Evolutionary conservation across 495 filamentous ascomycete genomes (phyloP).

Genomic region (Podospora pseudocomata): DNA sequence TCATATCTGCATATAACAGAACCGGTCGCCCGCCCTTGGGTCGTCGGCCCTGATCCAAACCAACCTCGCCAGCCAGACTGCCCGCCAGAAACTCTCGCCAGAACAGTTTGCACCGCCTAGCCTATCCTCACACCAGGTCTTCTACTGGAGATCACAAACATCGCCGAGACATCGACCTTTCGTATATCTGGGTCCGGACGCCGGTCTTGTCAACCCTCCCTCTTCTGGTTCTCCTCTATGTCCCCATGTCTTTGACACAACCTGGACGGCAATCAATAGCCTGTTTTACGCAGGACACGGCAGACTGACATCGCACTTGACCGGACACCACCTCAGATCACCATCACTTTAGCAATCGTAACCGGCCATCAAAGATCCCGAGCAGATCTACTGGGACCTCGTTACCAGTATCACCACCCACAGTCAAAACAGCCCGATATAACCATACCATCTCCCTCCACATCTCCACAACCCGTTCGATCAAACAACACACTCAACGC

Average conservation of each 20-base stretch:
- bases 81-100: conserved; percentile 3
- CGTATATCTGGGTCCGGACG: conserved; percentile 19
- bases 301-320: conserved; percentile 35
- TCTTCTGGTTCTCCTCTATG: conserved; percentile 23
- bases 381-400: conserved; percentile 17
- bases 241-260: conserved; percentile 44
- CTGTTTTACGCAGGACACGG: conserved; percentile 41
- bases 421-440: background rate
- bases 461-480: background rate
- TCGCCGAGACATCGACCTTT: background rate
- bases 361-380: conserved; percentile 24
- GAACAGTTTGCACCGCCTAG: conserved; percentile 12
- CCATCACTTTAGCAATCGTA: conserved; percentile 32
- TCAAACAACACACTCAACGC: conserved; percentile 15
- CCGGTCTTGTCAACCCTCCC: conserved; percentile 10
- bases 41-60: conserved; percentile 15
- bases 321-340: conserved; percentile 22
- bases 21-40: conserved; percentile 17
- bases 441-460: conserved; percentile 4
- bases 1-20: conserved; percentile 12
- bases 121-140: conserved; percentile 21
- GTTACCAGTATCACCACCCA: background rate
- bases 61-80: conserved; percentile 8
- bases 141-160: conserved; percentile 9
- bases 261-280: conserved; percentile 31